These are phyloP conservation scores for Taphrina deformans DNA, from an alignment of 1,139 yeast species.

Conservation along the genomic window DNA sequence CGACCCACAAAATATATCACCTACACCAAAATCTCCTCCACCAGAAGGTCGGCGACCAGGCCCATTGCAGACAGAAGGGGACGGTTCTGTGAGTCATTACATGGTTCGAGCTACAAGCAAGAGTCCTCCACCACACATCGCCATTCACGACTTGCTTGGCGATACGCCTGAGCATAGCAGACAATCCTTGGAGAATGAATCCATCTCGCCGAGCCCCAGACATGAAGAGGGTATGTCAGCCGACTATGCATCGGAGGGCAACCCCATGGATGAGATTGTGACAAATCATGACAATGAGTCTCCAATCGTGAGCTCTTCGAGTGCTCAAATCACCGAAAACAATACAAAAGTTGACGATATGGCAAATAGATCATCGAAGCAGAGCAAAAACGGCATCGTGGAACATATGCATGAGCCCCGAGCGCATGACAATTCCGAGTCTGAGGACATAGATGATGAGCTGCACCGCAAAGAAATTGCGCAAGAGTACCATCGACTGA, in stretches of 20 bases:
- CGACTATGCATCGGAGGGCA: background rate
- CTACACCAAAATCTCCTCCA: slow-evolving; percentile 29
- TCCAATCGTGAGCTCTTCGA: background rate
- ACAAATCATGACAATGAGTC: background rate
- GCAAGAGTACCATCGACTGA: slow-evolving; percentile 26
- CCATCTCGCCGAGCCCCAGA: slow-evolving; percentile 9
- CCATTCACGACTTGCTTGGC: slow-evolving; percentile 27
- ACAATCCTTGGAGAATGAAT: slow-evolving; percentile 8
- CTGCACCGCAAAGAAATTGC: slow-evolving; percentile 29
- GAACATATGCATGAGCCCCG: slow-evolving; percentile 2
- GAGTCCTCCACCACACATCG: slow-evolving; percentile 30
- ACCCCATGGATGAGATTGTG: background rate
- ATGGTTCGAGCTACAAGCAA: slow-evolving; percentile 31
- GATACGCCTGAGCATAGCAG: slow-evolving; percentile 14
- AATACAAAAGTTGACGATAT: background rate
- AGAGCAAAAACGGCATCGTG: slow-evolving; percentile 1
- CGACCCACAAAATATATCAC: slow-evolving; percentile 20
- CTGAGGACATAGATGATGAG: slow-evolving; percentile 16
- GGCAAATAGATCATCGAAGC: background rate
- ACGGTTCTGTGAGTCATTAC: slow-evolving; percentile 30
- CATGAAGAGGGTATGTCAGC: background rate
- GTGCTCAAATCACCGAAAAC: background rate
- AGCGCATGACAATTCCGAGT: background rate
- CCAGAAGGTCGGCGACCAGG: slow-evolving; percentile 27
- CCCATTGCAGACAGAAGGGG: slow-evolving; percentile 17